phyloP scores from a whole-genome alignment of 2,329 filamentous ascomycete species.

The Clarireedia monteithiana region DNA sequence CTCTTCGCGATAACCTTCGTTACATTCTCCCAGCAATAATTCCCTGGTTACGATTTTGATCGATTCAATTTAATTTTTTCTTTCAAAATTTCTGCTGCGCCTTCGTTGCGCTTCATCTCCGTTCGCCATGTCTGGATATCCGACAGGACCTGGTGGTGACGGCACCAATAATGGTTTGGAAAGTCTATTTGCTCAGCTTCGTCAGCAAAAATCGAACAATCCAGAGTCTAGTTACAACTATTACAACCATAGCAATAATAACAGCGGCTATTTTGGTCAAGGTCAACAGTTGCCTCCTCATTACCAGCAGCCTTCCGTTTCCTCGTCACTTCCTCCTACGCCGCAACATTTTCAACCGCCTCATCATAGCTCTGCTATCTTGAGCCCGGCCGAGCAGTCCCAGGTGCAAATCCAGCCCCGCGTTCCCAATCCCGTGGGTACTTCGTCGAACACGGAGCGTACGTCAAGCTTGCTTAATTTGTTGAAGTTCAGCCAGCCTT shows the following conservation, averaged over 20 bases:
- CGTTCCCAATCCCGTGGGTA: constrained; percentile 28
- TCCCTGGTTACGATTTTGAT: constrained; percentile 19
- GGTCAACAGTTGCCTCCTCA: constrained; percentile 25
- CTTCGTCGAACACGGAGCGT: constrained; percentile 36
- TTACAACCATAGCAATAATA: constrained; percentile 25
- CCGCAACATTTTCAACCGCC: constrained; percentile 44
- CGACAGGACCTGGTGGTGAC: constrained; percentile 20
- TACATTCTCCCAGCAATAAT: constrained; percentile 1
- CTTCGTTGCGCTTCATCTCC: constrained; percentile 24
- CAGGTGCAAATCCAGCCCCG: constrained; percentile 22
- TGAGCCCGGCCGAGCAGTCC: constrained; percentile 45
- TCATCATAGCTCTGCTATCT: constrained; percentile 47
- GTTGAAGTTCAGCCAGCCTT: constrained; percentile 52
- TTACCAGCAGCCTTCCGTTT: constrained; percentile 49
- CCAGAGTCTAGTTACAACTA: constrained; percentile 26
- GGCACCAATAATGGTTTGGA: constrained; percentile 23
- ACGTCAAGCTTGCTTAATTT: constrained; percentile 55
- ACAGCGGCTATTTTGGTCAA: constrained; percentile 24
- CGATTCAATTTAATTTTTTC: constrained; percentile 18
- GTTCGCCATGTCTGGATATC: constrained; percentile 30
- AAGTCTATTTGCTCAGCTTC: constrained; percentile 29
- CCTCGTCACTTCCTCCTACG: constrained; percentile 50
- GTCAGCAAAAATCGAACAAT: constrained; percentile 22
- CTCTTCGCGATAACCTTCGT: constrained; percentile 8
- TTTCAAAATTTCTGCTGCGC: constrained; percentile 20